Conservation (phyloP, 192 early-diverging fungal species). For the Coemansia asiatica region DNA sequence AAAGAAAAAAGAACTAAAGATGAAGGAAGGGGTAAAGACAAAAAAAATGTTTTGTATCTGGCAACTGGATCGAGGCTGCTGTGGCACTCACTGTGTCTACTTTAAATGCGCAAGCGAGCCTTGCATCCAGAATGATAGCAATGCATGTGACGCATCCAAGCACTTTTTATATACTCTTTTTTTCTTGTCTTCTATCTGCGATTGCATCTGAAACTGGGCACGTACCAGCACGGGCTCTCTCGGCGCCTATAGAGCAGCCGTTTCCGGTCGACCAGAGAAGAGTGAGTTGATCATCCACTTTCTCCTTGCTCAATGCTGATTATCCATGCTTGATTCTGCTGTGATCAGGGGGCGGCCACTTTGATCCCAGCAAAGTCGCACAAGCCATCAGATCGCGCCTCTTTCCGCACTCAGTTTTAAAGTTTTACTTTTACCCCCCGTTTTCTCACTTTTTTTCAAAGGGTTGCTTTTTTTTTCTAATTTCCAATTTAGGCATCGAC, state of each 20-base stretch:
- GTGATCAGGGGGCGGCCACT: no score
- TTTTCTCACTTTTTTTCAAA: no score
- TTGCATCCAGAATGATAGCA: not conserved
- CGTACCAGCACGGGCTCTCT: no score
- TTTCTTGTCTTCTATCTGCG: not conserved
- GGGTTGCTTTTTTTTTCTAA: not conserved
- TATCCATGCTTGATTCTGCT: no score
- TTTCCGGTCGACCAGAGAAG: not conserved
- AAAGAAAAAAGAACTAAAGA: not conserved
- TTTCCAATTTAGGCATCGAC: not conserved
- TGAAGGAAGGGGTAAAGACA: not conserved
- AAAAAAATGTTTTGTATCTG: not conserved
- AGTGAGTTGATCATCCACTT: no score
- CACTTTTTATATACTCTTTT: slow-evolving; percentile 6
- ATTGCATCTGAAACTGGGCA: not conserved
- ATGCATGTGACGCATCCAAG: no score
- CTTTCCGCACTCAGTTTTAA: not conserved
- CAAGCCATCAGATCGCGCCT: not conserved
- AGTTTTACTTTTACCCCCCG: no score
- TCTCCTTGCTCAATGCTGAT: no score
- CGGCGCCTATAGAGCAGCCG: not conserved
- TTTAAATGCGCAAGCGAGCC: not conserved
- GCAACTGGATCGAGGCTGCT: not conserved
- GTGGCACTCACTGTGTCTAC: not conserved
- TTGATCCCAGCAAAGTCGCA: not conserved